Evolutionary conservation across 768 basidiomycete species (phyloP).

Genomic region (Gymnopilus junonius): DNA sequence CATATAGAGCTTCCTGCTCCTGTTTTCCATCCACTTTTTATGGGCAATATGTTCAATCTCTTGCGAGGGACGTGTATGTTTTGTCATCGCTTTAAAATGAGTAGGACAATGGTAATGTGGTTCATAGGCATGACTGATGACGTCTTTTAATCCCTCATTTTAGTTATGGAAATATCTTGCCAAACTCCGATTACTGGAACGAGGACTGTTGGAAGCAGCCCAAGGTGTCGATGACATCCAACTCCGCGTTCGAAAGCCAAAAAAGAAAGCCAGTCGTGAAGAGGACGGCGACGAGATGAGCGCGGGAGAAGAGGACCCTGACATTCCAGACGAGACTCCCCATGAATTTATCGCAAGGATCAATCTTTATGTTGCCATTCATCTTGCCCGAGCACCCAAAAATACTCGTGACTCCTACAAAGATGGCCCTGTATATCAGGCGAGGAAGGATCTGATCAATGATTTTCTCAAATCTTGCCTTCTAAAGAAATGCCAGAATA

Average conservation of each 20-base stretch:
- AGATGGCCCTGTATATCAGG: slow-evolving; percentile 84
- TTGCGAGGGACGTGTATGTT: slow-evolving; percentile 90
- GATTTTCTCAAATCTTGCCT: slow-evolving; percentile 79
- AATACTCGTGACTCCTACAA: slow-evolving; percentile 87
- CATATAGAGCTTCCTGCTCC: slow-evolving; percentile 96
- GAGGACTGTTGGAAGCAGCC: slow-evolving; percentile 85
- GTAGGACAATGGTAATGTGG: slow-evolving; percentile 63
- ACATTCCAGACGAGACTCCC: slow-evolving; percentile 56
- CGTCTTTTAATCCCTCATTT: slow-evolving; percentile 10
- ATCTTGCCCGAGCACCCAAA: slow-evolving; percentile 47
- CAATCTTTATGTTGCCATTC: slow-evolving; percentile 68
- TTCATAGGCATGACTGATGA: neutral
- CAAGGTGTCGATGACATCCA: slow-evolving; percentile 74
- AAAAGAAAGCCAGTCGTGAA: slow-evolving; percentile 30
- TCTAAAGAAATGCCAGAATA: slow-evolving; percentile 76
- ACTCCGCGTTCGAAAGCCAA: slow-evolving; percentile 39
- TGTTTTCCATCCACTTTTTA: slow-evolving; percentile 96
- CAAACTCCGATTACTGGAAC: slow-evolving; percentile 86
- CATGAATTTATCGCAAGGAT: slow-evolving; percentile 67
- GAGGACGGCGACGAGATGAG: slow-evolving; percentile 47
- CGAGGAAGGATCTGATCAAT: slow-evolving; percentile 78
- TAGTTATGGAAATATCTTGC: slow-evolving; percentile 86
- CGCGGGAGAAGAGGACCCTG: slow-evolving; percentile 46
- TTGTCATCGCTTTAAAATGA: slow-evolving; percentile 91
- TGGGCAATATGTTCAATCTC: slow-evolving; percentile 87